A percentile compares a stretch with the other conserved stretches of the same genome.
Conservation (phyloP, 78 protist genomes). For the Chrysochromulina tobinii region DNA sequence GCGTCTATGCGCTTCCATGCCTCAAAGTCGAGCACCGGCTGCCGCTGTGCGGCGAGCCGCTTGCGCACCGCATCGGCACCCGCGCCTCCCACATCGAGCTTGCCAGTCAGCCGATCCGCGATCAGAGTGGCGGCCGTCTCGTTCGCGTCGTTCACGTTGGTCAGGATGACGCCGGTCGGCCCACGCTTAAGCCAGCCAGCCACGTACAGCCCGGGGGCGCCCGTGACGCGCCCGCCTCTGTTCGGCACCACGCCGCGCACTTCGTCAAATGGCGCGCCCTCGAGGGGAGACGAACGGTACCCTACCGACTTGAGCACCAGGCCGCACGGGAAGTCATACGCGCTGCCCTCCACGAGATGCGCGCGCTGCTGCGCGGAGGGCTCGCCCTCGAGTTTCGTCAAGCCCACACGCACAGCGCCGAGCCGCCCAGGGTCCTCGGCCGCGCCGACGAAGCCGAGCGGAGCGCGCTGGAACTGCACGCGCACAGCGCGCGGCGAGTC, state of each 20-base stretch:
- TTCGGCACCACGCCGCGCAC: neutral
- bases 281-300: neutral
- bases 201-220: conserved; percentile 18
- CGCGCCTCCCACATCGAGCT: neutral
- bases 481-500: neutral
- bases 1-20: neutral
- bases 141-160: conserved; percentile 25
- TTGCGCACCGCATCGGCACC: neutral
- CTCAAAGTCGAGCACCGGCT: neutral
- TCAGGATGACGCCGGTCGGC: conserved; percentile 45
- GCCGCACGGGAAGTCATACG: neutral
- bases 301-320: conserved; percentile 12
- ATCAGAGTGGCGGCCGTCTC: conserved; percentile 26
- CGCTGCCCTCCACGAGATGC: neutral
- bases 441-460: neutral
- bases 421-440: neutral
- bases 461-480: neutral
- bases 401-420: neutral
- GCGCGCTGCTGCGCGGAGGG: neutral
- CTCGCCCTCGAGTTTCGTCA: neutral
- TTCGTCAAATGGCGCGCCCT: conserved; percentile 27
- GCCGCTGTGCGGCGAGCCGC: neutral
- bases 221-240: neutral
- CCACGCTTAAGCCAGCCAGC: conserved; percentile 54
- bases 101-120: neutral